phyloP scores from a whole-genome alignment of 2,329 filamentous ascomycete genomes.

The Aaosphaeria pasadenensis region DNA sequence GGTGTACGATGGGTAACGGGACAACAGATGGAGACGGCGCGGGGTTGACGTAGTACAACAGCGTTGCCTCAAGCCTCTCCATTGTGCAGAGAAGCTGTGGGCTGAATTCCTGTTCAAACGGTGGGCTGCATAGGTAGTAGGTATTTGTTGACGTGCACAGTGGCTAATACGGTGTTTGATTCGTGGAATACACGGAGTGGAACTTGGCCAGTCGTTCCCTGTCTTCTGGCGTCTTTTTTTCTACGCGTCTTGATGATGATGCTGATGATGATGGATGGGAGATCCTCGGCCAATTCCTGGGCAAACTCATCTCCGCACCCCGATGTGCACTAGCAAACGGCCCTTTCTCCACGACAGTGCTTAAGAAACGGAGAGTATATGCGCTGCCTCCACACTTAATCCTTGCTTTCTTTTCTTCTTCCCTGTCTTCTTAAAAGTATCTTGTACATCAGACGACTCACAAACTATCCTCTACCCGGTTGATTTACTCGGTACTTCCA shows the following conservation, averaged over 20 bases:
- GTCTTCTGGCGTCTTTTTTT: background rate
- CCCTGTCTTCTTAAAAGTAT: no score
- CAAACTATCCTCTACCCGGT: no score
- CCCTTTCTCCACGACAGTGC: background rate
- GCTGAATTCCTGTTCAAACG: no score
- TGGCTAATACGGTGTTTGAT: slow-evolving; percentile 1
- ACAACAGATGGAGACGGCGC: slow-evolving; percentile 11
- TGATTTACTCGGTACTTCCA: no score
- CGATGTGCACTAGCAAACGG: background rate
- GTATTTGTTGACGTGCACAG: background rate
- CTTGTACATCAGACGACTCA: no score
- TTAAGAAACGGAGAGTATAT: background rate
- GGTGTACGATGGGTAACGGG: slow-evolving; percentile 9
- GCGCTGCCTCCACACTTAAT: no score
- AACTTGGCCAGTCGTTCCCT: slow-evolving; percentile 1
- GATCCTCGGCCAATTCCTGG: background rate
- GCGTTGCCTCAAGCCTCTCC: slow-evolving; percentile 10
- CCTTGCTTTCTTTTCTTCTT: no score
- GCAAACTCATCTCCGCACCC: background rate
- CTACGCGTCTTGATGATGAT: background rate
- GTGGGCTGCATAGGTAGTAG: background rate
- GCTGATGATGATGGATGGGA: background rate
- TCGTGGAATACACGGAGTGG: slow-evolving; percentile 2
- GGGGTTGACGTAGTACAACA: slow-evolving; percentile 23
- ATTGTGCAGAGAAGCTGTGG: background rate